Percentiles rank a stretch among this genome's conserved stretches.
phyloP scores from a whole-genome alignment of 2,329 filamentous ascomycete genomes.

The Penicillium palitans region DNA sequence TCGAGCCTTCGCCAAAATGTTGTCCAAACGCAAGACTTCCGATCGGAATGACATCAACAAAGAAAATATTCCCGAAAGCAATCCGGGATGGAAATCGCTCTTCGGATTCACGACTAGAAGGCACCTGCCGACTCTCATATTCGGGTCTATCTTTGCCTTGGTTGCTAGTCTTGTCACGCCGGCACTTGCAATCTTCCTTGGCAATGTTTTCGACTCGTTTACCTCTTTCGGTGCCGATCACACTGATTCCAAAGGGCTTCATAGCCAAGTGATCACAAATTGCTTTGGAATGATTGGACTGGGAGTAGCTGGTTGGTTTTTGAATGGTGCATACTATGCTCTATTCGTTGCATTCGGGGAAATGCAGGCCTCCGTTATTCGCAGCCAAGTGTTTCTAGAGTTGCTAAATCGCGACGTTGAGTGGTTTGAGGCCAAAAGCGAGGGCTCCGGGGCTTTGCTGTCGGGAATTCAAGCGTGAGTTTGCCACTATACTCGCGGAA shows the following conservation, averaged over 20 bases:
- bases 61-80: background rate
- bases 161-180: constrained; percentile 65
- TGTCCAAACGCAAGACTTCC: background rate
- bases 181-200: constrained; percentile 67
- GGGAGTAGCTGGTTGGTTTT: constrained; percentile 65
- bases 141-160: constrained; percentile 59
- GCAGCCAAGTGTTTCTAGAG: constrained; percentile 64
- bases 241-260: constrained; percentile 53
- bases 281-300: constrained; percentile 64
- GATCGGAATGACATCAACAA: background rate
- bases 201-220: constrained; percentile 72
- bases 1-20: background rate
- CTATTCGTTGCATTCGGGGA: constrained; percentile 80
- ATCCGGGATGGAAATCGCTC: constrained; percentile 55
- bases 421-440: constrained; percentile 76
- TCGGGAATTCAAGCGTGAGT: constrained; percentile 72
- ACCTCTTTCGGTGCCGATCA: constrained; percentile 62
- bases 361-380: constrained; percentile 67
- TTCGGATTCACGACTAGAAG: constrained; percentile 70
- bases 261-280: constrained; percentile 58
- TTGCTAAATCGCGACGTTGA: constrained; percentile 71
- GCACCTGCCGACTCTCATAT: constrained; percentile 57
- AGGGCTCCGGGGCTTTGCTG: constrained; percentile 71
- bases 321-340: constrained; percentile 66
- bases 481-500: background rate